These are phyloP conservation scores for Myriosclerotinia curreyana DNA, from an alignment of 2,329 filamentous ascomycete species.

Conservation along the genomic window DNA sequence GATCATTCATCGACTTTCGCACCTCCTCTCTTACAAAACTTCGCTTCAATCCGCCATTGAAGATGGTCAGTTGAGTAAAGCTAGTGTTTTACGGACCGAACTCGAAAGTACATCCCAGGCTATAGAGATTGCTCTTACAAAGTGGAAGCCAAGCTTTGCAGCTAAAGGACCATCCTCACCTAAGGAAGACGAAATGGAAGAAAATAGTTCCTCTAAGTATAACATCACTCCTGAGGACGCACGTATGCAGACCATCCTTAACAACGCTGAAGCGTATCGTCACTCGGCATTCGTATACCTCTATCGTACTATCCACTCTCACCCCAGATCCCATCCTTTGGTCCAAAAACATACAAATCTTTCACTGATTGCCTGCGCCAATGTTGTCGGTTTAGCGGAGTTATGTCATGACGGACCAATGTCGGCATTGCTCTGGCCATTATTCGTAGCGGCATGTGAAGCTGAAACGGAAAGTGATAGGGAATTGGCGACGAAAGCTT, in stretches of 20 bases:
- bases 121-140: constrained; percentile 53
- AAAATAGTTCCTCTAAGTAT: constrained; percentile 11
- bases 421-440: constrained; percentile 61
- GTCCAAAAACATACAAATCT: constrained; percentile 54
- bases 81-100: constrained; percentile 33
- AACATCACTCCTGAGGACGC: constrained; percentile 17
- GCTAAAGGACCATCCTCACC: constrained; percentile 34
- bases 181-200: constrained; percentile 16
- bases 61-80: constrained; percentile 41
- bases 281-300: constrained; percentile 48
- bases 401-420: constrained; percentile 49
- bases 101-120: constrained; percentile 46
- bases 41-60: constrained; percentile 49
- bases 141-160: constrained; percentile 54
- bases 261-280: constrained; percentile 51
- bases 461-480: constrained; percentile 51
- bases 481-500: constrained; percentile 49
- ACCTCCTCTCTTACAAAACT: constrained; percentile 51
- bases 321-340: constrained; percentile 46
- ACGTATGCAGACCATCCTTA: constrained; percentile 39
- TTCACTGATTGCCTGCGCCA: constrained; percentile 53
- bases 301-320: constrained; percentile 43
- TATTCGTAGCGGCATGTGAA: constrained; percentile 62
- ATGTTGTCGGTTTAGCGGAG: constrained; percentile 49
- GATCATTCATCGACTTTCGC: constrained; percentile 59